Conservation (phyloP, 805 yeast genomes). For the Candida peoriensis region DNA sequence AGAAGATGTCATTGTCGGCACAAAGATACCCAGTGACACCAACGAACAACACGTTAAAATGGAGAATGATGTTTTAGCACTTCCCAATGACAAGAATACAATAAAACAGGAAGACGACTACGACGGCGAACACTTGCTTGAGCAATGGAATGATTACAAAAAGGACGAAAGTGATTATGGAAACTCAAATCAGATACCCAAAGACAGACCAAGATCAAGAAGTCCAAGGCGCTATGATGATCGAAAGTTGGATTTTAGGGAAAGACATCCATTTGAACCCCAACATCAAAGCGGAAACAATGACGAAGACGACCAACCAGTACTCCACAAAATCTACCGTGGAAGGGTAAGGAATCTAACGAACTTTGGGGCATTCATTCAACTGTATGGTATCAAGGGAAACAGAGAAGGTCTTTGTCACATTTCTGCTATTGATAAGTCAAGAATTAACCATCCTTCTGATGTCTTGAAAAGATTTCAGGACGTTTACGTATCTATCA, state of each 20-base stretch:
- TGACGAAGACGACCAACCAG: constrained; percentile 26
- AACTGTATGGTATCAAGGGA: constrained; percentile 36
- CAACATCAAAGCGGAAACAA: too few relatives aligned
- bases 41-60: constrained; percentile 22
- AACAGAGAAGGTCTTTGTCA: constrained; percentile 65
- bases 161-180: constrained; percentile 15
- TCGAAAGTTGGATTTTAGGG: constrained; percentile 12
- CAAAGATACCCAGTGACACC: constrained; percentile 6
- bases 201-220: constrained; percentile 8
- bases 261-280: too few relatives aligned
- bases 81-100: constrained; percentile 16
- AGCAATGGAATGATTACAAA: constrained; percentile 20
- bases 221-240: constrained; percentile 5
- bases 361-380: constrained; percentile 75
- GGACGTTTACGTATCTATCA: constrained; percentile 59
- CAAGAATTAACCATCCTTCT: constrained; percentile 49
- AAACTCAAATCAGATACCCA: constrained; percentile 8
- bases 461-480: constrained; percentile 56
- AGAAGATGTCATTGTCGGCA: background rate
- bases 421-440: constrained; percentile 57
- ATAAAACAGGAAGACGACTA: constrained; percentile 17
- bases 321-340: constrained; percentile 43
- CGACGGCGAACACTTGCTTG: constrained; percentile 10
- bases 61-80: constrained; percentile 10
- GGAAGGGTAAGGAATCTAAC: constrained; percentile 61